phyloP scores from a whole-genome alignment of 805 yeast genomes.

The Teunomyces pallodes region DNA sequence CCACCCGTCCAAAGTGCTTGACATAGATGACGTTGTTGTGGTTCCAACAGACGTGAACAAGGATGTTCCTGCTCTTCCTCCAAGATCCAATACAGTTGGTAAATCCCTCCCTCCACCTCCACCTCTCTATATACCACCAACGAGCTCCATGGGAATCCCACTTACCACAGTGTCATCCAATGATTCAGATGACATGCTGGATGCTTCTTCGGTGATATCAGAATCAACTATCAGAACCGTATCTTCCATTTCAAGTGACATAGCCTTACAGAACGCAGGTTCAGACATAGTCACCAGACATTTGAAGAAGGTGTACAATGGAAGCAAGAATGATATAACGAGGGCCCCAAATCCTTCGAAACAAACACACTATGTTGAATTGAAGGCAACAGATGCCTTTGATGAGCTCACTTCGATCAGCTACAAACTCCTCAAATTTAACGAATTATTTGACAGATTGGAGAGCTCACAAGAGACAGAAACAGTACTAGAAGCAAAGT shows the following conservation, averaged over 20 bases:
- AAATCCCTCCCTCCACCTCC: constrained; percentile 5
- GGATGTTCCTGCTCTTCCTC: constrained; percentile 3
- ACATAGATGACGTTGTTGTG: constrained; percentile 5
- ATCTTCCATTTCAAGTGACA: constrained; percentile 17
- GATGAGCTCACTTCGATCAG: constrained; percentile 20
- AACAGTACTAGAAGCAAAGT: constrained; percentile 13
- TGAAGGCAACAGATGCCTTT: constrained; percentile 9
- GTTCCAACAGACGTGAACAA: constrained; percentile 2
- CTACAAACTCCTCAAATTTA: constrained; percentile 23
- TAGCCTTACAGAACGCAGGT: constrained; percentile 11
- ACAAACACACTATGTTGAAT: constrained; percentile 8
- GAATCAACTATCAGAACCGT: constrained; percentile 11
- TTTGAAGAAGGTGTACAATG: constrained; percentile 29
- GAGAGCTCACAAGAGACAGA: constrained; percentile 4
- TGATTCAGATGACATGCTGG: constrained; percentile 12
- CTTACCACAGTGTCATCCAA: not conserved
- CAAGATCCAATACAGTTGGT: constrained; percentile 6
- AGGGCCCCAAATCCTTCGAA: constrained; percentile 24
- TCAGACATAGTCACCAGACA: constrained; percentile 18
- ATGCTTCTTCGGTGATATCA: constrained; percentile 11
- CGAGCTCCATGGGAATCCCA: not conserved
- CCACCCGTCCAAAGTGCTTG: constrained; percentile 21
- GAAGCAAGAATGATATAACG: constrained; percentile 32
- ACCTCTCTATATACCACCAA: constrained; percentile 1
- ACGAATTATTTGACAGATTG: constrained; percentile 19